These are phyloP conservation scores for Vigna trinervia DNA, from an alignment of 306 rosid species.

Conservation along the genomic window DNA sequence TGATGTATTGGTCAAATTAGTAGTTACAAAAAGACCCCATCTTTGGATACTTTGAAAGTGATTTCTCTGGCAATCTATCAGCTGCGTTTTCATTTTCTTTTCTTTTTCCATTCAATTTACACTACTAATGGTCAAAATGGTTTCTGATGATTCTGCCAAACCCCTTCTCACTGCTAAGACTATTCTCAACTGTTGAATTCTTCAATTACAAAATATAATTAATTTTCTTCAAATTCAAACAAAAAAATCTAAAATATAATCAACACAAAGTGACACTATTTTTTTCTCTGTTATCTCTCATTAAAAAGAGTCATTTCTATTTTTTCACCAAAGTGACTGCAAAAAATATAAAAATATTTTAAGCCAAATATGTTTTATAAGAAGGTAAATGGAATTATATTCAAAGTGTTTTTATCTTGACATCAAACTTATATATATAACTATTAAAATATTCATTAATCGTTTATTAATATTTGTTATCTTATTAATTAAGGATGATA, in stretches of 20 bases:
- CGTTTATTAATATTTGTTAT: too few relatives aligned
- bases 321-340: too few relatives aligned
- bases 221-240: background rate
- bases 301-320: too few relatives aligned
- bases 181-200: background rate
- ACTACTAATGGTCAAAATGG: conserved; percentile 20
- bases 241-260: background rate
- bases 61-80: conserved; percentile 8
- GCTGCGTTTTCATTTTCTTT: background rate
- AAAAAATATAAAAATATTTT: too few relatives aligned
- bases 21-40: conserved; percentile 37
- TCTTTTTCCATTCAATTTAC: conserved; percentile 19
- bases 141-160: conserved; percentile 15
- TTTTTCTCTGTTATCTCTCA: too few relatives aligned
- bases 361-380: too few relatives aligned
- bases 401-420: too few relatives aligned
- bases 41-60: conserved; percentile 23
- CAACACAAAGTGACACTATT: too few relatives aligned
- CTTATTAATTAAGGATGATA: too few relatives aligned
- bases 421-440: too few relatives aligned
- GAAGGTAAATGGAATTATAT: too few relatives aligned
- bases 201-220: background rate
- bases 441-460: too few relatives aligned
- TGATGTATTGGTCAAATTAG: conserved; percentile 40
- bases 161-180: conserved; percentile 37